Conservation (phyloP, 495 filamentous ascomycete species). For the Neurospora sp. region DNA sequence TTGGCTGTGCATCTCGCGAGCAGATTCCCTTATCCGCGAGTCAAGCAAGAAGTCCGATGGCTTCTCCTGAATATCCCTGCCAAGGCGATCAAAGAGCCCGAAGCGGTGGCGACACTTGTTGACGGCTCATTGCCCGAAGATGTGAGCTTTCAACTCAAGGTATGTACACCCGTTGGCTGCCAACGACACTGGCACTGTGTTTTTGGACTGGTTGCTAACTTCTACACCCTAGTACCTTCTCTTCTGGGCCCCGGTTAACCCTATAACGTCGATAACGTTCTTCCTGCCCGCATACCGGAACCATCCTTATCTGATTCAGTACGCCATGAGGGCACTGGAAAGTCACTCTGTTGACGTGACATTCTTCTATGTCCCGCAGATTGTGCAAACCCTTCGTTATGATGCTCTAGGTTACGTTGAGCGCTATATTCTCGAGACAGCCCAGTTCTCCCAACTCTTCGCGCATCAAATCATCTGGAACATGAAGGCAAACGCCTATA, state of each 20-base stretch:
- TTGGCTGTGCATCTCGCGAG: slow-evolving; percentile 72
- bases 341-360: slow-evolving; percentile 90
- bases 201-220: slow-evolving; percentile 25
- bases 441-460: slow-evolving; percentile 90
- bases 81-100: slow-evolving; percentile 65
- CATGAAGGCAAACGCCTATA: slow-evolving; percentile 98
- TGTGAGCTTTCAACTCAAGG: slow-evolving; percentile 77
- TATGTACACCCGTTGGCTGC: slow-evolving; percentile 18
- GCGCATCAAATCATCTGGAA: slow-evolving; percentile 99
- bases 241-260: slow-evolving; percentile 91
- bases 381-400: slow-evolving; percentile 93
- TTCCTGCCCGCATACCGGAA: slow-evolving; percentile 91
- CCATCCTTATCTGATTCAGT: slow-evolving; percentile 89
- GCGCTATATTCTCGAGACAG: slow-evolving; percentile 91
- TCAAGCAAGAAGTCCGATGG: slow-evolving; percentile 66
- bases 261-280: slow-evolving; percentile 82
- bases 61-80: slow-evolving; percentile 73
- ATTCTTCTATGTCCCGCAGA: slow-evolving; percentile 97
- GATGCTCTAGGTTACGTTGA: slow-evolving; percentile 93
- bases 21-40: slow-evolving; percentile 64
- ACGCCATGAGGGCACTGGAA: slow-evolving; percentile 92
- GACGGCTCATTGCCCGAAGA: slow-evolving; percentile 65
- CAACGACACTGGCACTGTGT: neutral
- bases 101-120: slow-evolving; percentile 73
- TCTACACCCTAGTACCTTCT: slow-evolving; percentile 60